phyloP scores from a whole-genome alignment of 2,329 filamentous ascomycete genomes.

The Beauveria sp. region DNA sequence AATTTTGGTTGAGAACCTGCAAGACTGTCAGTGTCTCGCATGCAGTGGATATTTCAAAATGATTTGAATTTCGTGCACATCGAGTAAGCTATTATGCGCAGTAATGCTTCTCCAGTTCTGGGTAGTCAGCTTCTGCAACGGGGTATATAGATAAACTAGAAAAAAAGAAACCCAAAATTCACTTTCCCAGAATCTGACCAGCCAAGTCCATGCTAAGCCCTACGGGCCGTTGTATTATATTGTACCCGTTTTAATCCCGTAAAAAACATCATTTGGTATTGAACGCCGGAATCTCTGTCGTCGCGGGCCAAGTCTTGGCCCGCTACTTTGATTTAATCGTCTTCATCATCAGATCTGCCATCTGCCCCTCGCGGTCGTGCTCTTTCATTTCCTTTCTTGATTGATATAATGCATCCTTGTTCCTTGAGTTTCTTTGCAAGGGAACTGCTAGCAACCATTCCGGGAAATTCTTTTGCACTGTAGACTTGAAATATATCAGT shows the following conservation, averaged over 20 bases:
- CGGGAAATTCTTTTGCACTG: slow-evolving; percentile 79
- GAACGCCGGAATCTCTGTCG: background rate
- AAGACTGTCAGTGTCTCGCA: too few relatives aligned
- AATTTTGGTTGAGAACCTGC: too few relatives aligned
- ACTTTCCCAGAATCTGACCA: background rate
- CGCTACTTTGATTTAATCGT: background rate
- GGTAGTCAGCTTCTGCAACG: background rate
- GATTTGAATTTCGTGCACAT: background rate
- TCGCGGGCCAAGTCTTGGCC: background rate
- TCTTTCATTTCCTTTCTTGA: slow-evolving; percentile 72
- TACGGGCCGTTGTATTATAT: background rate
- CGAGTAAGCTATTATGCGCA: background rate
- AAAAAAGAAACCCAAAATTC: background rate
- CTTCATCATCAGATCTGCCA: slow-evolving; percentile 8
- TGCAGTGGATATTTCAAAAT: background rate
- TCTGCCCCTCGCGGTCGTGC: background rate
- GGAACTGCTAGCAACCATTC: slow-evolving; percentile 70
- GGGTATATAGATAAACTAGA: slow-evolving; percentile 9
- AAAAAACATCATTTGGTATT: background rate
- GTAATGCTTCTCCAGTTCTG: background rate
- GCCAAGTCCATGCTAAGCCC: background rate
- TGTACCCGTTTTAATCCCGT: background rate
- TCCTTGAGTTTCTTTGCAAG: slow-evolving; percentile 67
- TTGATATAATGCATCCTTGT: slow-evolving; percentile 76
- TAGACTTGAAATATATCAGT: slow-evolving; percentile 72